phyloP scores from a whole-genome alignment of 129 eudicot species.

The Lactuca sativa region DNA sequence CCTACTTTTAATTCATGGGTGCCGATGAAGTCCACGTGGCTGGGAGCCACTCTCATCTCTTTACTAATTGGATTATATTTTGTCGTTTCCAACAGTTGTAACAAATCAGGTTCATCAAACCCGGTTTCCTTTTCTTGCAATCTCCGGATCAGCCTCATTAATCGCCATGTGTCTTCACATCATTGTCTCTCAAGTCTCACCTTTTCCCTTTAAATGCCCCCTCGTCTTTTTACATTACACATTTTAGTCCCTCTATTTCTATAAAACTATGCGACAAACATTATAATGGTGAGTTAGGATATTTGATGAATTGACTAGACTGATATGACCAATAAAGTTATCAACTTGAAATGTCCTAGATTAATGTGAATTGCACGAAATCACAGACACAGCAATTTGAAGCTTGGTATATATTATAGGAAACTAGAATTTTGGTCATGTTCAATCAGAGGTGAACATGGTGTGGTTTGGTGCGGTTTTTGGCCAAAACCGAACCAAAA shows the following conservation, averaged over 20 bases:
- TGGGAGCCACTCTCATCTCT: constrained; percentile 12
- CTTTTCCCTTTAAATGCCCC: neutral
- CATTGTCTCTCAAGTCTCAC: constrained; percentile 7
- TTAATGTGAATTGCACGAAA: neutral
- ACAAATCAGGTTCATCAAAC: constrained; percentile 43
- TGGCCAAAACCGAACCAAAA: no score
- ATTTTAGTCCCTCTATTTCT: neutral
- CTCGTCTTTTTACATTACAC: neutral
- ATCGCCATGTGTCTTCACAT: constrained; percentile 48
- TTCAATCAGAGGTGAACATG: no score
- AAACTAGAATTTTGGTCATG: no score
- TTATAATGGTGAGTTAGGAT: neutral
- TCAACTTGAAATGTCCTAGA: neutral
- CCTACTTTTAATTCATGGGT: constrained; percentile 21
- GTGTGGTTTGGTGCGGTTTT: no score
- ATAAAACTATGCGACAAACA: neutral
- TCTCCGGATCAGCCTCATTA: constrained; percentile 50
- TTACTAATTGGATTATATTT: constrained; percentile 29
- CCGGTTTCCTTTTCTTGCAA: constrained; percentile 40
- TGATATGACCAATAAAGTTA: neutral
- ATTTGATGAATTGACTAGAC: no score
- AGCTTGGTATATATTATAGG: neutral
- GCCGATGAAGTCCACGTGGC: neutral
- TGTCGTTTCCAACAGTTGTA: constrained; percentile 41
- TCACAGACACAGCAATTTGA: neutral